These are phyloP conservation scores for Pisolithus orientalis DNA, from an alignment of 768 basidiomycete species.

Conservation along the genomic window DNA sequence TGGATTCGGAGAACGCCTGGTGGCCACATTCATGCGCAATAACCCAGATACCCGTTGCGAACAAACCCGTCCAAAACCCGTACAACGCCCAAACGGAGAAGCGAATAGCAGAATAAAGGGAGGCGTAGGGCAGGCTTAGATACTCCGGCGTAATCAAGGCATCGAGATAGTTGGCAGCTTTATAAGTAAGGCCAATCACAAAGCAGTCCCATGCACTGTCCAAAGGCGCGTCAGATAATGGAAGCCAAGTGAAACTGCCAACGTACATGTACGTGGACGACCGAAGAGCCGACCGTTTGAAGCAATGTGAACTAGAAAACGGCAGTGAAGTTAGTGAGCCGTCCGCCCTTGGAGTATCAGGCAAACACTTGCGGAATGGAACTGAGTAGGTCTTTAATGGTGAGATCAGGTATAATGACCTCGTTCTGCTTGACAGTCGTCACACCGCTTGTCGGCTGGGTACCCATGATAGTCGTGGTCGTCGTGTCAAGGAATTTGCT, in stretches of 20 bases:
- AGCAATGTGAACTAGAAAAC: slow-evolving; percentile 67
- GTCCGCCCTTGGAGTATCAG: slow-evolving; percentile 1
- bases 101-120: slow-evolving; percentile 55
- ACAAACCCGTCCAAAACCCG: slow-evolving; percentile 75
- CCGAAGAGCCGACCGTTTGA: slow-evolving; percentile 78
- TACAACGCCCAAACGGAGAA: slow-evolving; percentile 76
- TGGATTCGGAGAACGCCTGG: slow-evolving; percentile 92
- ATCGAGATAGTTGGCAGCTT: slow-evolving; percentile 60
- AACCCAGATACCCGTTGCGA: slow-evolving; percentile 91
- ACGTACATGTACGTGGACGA: slow-evolving; percentile 76
- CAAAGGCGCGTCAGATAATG: slow-evolving; percentile 8
- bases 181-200: slow-evolving; percentile 65
- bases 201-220: slow-evolving; percentile 67
- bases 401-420: slow-evolving; percentile 72
- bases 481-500: slow-evolving; percentile 2
- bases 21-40: slow-evolving; percentile 95
- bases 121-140: slow-evolving; percentile 52
- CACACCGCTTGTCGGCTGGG: slow-evolving; percentile 9
- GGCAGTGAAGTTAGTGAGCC: neutral
- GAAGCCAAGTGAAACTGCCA: neutral
- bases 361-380: slow-evolving; percentile 66
- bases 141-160: slow-evolving; percentile 50
- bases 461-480: slow-evolving; percentile 16
- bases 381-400: slow-evolving; percentile 80
- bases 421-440: slow-evolving; percentile 48